phyloP scores from a whole-genome alignment of 345 rosid genomes.

The Linum lewisii region DNA sequence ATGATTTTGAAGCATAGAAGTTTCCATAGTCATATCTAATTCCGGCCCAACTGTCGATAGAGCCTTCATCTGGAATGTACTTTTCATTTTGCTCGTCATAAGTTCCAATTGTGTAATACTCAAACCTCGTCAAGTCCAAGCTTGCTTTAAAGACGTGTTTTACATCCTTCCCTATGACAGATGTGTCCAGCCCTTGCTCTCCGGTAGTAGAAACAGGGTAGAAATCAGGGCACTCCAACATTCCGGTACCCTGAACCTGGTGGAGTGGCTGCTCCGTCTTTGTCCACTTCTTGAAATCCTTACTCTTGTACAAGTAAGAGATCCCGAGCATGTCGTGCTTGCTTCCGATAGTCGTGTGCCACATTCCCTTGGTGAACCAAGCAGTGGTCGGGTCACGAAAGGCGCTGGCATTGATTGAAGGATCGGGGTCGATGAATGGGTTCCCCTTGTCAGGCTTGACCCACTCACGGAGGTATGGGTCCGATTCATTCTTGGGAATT shows the following conservation, averaged over 20 bases:
- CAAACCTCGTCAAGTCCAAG: conserved; percentile 2
- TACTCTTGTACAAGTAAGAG: not conserved
- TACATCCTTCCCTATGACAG: not conserved
- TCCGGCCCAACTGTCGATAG: conserved; percentile 1
- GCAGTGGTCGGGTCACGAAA: conserved; percentile 6
- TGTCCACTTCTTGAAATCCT: not conserved
- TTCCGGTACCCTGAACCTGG: not conserved
- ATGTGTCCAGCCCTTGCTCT: not conserved
- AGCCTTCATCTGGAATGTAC: not conserved
- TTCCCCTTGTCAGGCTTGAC: not conserved
- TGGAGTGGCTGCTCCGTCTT: not conserved
- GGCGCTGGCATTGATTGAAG: not conserved
- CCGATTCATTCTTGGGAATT: not conserved
- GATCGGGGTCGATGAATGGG: not conserved
- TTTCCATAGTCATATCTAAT: conserved; percentile 1
- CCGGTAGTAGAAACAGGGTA: not conserved
- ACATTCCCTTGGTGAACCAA: not conserved
- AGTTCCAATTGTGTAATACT: not conserved
- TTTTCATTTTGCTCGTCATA: not conserved
- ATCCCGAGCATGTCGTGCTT: not conserved
- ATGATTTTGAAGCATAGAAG: conserved; percentile 1
- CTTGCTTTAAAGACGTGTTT: conserved; percentile 1
- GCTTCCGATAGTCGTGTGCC: not conserved
- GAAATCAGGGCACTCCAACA: conserved; percentile 3
- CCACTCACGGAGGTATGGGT: conserved; percentile 5